A percentile compares a stretch with the other conserved stretches of the same genome.
Conservation (phyloP, 176 grass and related monocot species). For the Raddia distichophylla region DNA sequence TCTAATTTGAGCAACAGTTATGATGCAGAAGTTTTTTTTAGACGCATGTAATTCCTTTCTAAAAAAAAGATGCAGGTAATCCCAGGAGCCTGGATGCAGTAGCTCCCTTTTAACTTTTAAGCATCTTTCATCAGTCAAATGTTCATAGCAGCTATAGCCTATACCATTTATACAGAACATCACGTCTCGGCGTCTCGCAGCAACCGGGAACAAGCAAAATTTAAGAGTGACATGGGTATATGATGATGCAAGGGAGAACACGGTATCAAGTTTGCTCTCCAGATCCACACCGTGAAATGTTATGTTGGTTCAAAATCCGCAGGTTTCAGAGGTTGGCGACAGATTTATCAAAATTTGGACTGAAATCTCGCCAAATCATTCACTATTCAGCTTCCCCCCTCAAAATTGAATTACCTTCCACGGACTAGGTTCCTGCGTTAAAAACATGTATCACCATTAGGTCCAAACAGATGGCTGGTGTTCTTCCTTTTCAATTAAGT, state of each 20-base stretch:
- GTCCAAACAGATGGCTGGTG: too few relatives aligned
- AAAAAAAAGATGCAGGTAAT: too few relatives aligned
- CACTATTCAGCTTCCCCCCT: slow-evolving; percentile 5
- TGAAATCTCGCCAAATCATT: neutral
- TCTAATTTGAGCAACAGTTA: too few relatives aligned
- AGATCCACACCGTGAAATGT: neutral
- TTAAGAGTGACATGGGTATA: neutral
- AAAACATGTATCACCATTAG: slow-evolving; percentile 13
- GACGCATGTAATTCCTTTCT: too few relatives aligned
- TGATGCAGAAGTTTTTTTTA: too few relatives aligned
- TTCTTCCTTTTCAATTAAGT: too few relatives aligned
- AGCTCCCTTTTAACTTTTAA: neutral
- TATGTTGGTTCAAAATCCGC: neutral
- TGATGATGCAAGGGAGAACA: neutral
- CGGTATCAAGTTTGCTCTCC: neutral
- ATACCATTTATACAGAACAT: slow-evolving; percentile 24
- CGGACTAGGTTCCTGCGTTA: slow-evolving; percentile 22
- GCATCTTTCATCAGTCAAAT: neutral
- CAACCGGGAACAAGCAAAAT: neutral
- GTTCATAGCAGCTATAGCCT: slow-evolving; percentile 15
- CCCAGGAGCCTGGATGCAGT: too few relatives aligned
- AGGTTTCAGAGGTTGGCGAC: neutral
- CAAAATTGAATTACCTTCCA: slow-evolving; percentile 20
- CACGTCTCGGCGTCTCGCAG: neutral
- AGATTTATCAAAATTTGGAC: neutral